Evolutionary conservation across 2,329 filamentous ascomycete species (phyloP), one percentile per base, ranked within the genome.

Genomic region (Aspergillus sp.): DNA sequence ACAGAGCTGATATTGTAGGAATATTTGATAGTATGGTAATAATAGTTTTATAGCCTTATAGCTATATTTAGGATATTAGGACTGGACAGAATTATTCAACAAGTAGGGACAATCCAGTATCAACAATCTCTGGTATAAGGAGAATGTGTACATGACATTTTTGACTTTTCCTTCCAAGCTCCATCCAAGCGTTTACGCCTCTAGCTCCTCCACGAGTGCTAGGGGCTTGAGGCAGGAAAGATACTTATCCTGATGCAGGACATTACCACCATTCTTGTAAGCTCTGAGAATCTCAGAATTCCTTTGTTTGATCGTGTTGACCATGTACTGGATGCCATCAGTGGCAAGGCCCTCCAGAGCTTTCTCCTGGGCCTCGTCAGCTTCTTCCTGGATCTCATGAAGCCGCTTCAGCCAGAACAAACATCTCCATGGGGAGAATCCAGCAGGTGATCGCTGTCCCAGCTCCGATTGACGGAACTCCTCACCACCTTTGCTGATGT

Each of bases 361-460:
- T 19, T 61, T 63, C 40, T 68, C 65, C 21, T 58, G 49, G 2
- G 60, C 62, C 40, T 62, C 41, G 6, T 40, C 55, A 2, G 66
- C 62, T 39, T 68, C 52, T 7, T 67, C 64, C 12, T 50, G 50
- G 27, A 68, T 65, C 37, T 66, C 53, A 59, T 67, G 63, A 4
- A 68, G 55, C 47, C 64, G 60, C 59, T 65, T 68, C 3, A 69
- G 49, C 67, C 67, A 69, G 60, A 56, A 69, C 57, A 69, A 57
- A 7, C 53, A 68, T 62, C 67, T 65, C 66, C 63, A 69, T 12
- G 64, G 65, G 6, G 57, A 56, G 43, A 69, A 66, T 48, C 65
- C 66, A 55, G 47, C 25, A 6, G 62, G 63, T 39, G 64, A 53
- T 56, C 62, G 66, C 55, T 61, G 52, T 7, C 66, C 67, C 3